Conservation (phyloP, 2,329 filamentous ascomycete species). For the Elsinoe arachidis region DNA sequence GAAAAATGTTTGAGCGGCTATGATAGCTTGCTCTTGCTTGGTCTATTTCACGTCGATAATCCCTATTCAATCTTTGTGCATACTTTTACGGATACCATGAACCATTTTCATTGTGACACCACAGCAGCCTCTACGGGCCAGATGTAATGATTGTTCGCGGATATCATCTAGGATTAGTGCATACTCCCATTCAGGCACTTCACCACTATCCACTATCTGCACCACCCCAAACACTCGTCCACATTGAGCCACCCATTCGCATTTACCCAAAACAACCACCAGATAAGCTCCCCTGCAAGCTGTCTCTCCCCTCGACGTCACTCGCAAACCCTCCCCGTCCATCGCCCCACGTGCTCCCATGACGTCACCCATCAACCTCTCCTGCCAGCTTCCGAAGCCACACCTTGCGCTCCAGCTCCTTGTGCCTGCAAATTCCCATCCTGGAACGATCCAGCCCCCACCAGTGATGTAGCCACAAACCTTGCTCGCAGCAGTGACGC, state of each 20-base stretch:
- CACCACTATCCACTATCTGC: too few relatives aligned
- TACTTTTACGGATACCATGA: neutral
- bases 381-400: neutral
- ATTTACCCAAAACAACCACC: neutral
- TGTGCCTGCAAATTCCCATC: neutral
- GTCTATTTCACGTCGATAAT: neutral
- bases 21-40: neutral
- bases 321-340: neutral
- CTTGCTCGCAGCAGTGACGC: neutral
- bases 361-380: neutral
- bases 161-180: too few relatives aligned
- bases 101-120: neutral
- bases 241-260: neutral
- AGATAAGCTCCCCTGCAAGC: neutral
- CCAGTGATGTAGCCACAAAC: conserved; percentile 3
- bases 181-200: too few relatives aligned
- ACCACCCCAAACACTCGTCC: neutral
- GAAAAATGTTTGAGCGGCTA: neutral
- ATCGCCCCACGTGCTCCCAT: neutral
- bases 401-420: neutral
- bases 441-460: neutral
- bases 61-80: neutral
- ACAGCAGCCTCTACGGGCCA: neutral
- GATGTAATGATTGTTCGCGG: too few relatives aligned
- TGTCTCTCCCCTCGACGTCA: neutral